Evolutionary conservation across 805 yeast genomes (phyloP).

Genomic region (Crinitomyces ghanaensis): DNA sequence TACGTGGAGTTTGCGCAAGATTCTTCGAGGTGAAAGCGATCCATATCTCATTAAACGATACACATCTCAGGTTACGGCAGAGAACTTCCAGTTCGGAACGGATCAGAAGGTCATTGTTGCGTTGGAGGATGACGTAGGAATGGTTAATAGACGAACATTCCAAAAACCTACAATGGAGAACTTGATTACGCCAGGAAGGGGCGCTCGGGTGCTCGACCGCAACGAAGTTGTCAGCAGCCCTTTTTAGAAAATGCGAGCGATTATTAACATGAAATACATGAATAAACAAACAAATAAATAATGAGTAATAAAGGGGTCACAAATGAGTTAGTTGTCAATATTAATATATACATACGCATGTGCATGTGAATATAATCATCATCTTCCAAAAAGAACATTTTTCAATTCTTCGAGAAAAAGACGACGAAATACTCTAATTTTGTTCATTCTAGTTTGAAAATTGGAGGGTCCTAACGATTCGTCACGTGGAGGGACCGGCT

Average conservation of each 20-base stretch:
- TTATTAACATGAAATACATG: constrained; percentile 1
- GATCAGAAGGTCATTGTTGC: constrained; percentile 64
- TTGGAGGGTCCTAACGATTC: constrained; percentile 6
- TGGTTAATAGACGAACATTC: constrained; percentile 52
- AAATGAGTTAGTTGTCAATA: not conserved
- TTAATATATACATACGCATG: not conserved
- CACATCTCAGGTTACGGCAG: constrained; percentile 52
- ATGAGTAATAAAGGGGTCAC: not conserved
- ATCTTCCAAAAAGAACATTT: constrained; percentile 10
- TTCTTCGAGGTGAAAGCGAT: constrained; percentile 40
- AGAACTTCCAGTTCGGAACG: constrained; percentile 67
- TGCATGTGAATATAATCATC: not conserved
- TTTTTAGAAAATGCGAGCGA: constrained; percentile 11
- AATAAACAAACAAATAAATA: not conserved
- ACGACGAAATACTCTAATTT: constrained; percentile 11
- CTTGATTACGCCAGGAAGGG: constrained; percentile 24
- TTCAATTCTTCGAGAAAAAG: constrained; percentile 15
- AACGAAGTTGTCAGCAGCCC: constrained; percentile 21
- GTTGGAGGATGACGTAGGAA: constrained; percentile 61
- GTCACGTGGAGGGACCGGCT: constrained; percentile 11
- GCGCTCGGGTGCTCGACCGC: constrained; percentile 15
- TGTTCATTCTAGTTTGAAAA: constrained; percentile 8
- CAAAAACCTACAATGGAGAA: constrained; percentile 43
- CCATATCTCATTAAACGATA: constrained; percentile 58
- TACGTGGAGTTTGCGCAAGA: constrained; percentile 61